A percentile compares a stretch with the other conserved stretches of the same genome.
Conservation (phyloP, 1,139 yeast species). For the Diutina sp. region DNA sequence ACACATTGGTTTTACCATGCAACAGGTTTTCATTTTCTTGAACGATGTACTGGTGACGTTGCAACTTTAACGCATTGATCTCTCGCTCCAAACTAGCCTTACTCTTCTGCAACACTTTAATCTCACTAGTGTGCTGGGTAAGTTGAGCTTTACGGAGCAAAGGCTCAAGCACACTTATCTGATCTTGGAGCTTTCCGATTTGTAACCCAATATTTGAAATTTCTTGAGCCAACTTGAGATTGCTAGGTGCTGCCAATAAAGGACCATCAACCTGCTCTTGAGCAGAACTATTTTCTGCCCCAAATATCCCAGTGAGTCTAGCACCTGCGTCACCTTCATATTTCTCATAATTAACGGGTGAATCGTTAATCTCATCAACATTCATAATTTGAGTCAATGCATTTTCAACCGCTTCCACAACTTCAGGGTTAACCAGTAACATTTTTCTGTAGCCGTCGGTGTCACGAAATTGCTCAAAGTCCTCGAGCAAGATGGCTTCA, state of each 20-base stretch:
- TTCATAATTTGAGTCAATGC: slow-evolving; percentile 55
- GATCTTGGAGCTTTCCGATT: slow-evolving; percentile 50
- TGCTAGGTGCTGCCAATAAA: slow-evolving; percentile 55
- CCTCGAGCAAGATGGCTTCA: slow-evolving; percentile 43
- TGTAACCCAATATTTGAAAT: slow-evolving; percentile 43
- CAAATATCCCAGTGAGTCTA: slow-evolving; percentile 11
- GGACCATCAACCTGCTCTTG: slow-evolving; percentile 5
- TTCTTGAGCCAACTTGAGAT: slow-evolving; percentile 53
- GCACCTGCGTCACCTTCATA: slow-evolving; percentile 13
- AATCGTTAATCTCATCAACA: background rate
- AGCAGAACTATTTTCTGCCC: background rate
- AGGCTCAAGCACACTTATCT: slow-evolving; percentile 51
- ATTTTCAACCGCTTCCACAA: slow-evolving; percentile 33
- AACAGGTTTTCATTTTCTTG: slow-evolving; percentile 76
- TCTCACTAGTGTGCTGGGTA: slow-evolving; percentile 60
- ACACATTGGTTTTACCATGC: slow-evolving; percentile 53
- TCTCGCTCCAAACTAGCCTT: slow-evolving; percentile 55
- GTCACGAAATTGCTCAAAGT: slow-evolving; percentile 32
- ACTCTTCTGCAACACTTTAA: slow-evolving; percentile 57
- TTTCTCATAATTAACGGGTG: slow-evolving; percentile 6
- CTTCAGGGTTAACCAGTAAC: background rate
- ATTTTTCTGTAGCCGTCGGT: slow-evolving; percentile 6
- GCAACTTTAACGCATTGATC: slow-evolving; percentile 55
- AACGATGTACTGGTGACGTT: slow-evolving; percentile 68
- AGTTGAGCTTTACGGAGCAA: slow-evolving; percentile 69